Conservation (phyloP, 2,329 filamentous ascomycete species). For the Talaromyces sp. region DNA sequence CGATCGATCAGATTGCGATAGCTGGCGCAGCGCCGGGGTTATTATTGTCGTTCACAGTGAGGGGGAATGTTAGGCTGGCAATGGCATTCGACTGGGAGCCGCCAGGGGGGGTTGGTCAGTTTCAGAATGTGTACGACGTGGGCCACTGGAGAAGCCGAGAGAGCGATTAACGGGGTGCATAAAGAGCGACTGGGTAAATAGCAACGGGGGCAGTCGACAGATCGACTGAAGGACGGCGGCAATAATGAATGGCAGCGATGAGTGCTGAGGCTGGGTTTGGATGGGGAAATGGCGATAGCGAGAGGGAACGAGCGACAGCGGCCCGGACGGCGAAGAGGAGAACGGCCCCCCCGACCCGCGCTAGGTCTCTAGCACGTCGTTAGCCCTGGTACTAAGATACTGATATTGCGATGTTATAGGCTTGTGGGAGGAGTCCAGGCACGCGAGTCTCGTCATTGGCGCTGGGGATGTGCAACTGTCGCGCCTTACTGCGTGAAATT, state of each 20-base stretch:
- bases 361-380: no score
- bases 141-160: not conserved
- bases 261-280: not conserved
- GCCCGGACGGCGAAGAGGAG: not conserved
- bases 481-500: no score
- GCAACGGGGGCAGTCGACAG: not conserved
- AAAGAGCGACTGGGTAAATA: not conserved
- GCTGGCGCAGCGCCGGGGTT: not conserved
- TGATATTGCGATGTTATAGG: no score
- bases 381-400: no score
- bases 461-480: no score
- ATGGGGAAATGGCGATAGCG: not conserved
- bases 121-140: constrained; percentile 11
- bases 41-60: not conserved
- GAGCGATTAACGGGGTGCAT: not conserved
- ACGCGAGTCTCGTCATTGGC: no score
- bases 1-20: not conserved
- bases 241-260: not conserved
- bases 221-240: not conserved
- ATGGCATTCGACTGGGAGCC: not conserved
- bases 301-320: not conserved
- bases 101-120: constrained; percentile 5
- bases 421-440: no score
- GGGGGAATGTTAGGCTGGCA: not conserved
- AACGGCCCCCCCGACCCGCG: no score